Base-by-base conservation (phyloP, 192 early-diverging fungal genomes). In the Coemansia sp. region DNA sequence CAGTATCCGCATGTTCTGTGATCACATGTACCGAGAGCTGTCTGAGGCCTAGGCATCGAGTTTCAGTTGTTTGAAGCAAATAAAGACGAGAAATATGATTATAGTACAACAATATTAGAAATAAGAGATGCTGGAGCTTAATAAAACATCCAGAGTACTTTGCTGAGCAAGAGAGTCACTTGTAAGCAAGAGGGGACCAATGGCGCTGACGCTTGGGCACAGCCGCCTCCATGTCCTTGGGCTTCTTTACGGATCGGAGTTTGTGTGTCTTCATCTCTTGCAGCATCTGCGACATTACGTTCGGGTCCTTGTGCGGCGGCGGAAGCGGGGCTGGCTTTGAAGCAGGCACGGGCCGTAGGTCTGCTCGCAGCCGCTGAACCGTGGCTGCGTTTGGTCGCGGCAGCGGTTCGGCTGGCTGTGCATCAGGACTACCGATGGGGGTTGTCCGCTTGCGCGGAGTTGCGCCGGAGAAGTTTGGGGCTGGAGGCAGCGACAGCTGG, bases 181-280 rank as follows among this genome's bases (percentile, higher is more conserved):
- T n/a, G n/a, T n/a, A n/a, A n/a, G n/a, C n/a, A n/a, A n/a, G 40
- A 43, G 40, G 5, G 12, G 34, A 34, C 18, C 40, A 43, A 4
- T 43, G 21, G 1, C 48, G 48, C 25, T 51, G 48, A 23, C 48
- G 48, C 25, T 51, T 51, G 48, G 48, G 48, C 48, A 51, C 8
- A 7, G 23, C 48, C 4, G 48, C 48, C 21, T 25, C 48, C 77
- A 79, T 79, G 52, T 79, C 77, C 43, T 74, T 70, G 13, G 77
- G 77, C 58, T 79, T 79, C n/a, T 58, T 60, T 3, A 74, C 68
- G 18, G 68, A 4, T 1, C 78, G 72, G 34, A 81, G 70, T 37
- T 63, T 68, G 56, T 81, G 78, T 16, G 71, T 64, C 45, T 70
- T 74, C 78, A 81, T 81, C 43, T 81, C 78, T 23, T 68, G 61